Base-by-base conservation (phyloP, 192 early-diverging fungal genomes). In the Coemansia sp. region DNA sequence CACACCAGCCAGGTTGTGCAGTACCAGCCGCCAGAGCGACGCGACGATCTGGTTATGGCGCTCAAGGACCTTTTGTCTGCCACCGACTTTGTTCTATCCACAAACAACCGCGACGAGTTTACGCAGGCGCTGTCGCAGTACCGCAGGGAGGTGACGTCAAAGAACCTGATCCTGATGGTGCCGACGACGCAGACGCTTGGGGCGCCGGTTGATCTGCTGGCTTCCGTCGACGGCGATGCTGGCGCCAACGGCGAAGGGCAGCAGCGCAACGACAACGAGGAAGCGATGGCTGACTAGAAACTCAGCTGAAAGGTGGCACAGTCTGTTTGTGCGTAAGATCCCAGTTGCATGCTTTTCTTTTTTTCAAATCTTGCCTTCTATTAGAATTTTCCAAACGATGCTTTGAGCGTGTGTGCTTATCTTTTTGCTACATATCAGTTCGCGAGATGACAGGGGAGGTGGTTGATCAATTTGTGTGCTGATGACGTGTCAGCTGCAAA, bases 151-250 rank as follows among this genome's bases (percentile, higher is more conserved):
- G 75, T 73, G 6, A 68, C 76, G 0, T 49, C 69, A 1, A 78
- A 84, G 70, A 84, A 84, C 52, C 64, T 84, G 26, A 71, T 78
- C 14, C 56, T 84, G 61, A 84, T 84, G 81, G 73, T 84, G 30
- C 81, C 81, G 15, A 75, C 81, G 9, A 67, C 70, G 43, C 81
- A 83, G 72, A 83, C 81, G 11, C 68, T 77, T 39, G 81, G 81
- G 49, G 67, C 66, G 2, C 62, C 81, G 6, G 75, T 83, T 9
- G 69, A 81, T 41, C 72, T 81, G 24, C 52, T 81, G 60, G 63
- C 65, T 7, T 8, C 64, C 26, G 24, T 24, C 36, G 53, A 62
- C 15, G 20, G 55, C 24, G 67, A 38, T 60, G 38, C 36, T 18
- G 30, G 35, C n/a, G 57, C 23, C 43, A 10, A 10, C 30, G 38